A percentile compares a stretch with the other conserved stretches of the same genome.
Evolutionary conservation across 345 rosid species (phyloP).

Genomic region (Xanthoceras sorbifolium): DNA sequence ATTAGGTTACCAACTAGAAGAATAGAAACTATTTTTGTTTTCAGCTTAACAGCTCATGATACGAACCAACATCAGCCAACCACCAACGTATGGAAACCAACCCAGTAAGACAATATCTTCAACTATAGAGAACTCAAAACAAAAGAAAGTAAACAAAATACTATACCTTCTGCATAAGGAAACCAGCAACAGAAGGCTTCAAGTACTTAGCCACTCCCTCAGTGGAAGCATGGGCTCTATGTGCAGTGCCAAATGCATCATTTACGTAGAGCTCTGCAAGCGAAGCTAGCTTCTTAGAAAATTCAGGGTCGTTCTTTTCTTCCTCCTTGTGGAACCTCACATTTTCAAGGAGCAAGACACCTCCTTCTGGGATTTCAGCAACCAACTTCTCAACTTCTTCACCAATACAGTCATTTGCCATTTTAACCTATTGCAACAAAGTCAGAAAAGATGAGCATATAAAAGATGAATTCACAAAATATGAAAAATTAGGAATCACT

Average conservation of each 20-base stretch:
- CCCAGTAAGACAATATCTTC: neutral
- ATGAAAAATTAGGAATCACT: neutral
- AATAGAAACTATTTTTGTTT: too few species aligned
- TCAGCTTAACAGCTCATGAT: too few species aligned
- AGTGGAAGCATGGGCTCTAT: constrained; percentile 93
- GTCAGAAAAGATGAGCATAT: neutral
- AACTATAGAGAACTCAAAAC: neutral
- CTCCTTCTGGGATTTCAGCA: constrained; percentile 66
- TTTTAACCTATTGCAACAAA: constrained; percentile 56
- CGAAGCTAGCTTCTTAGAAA: constrained; percentile 92
- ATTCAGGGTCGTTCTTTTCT: constrained; percentile 94
- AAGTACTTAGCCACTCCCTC: constrained; percentile 86
- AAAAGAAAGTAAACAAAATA: neutral
- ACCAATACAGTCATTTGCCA: constrained; percentile 84
- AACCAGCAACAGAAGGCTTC: constrained; percentile 95
- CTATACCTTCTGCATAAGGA: constrained; percentile 87
- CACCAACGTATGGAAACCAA: neutral
- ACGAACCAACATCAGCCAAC: neutral
- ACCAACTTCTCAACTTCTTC: constrained; percentile 76
- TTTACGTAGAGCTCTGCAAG: constrained; percentile 83
- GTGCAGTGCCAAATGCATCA: constrained; percentile 95
- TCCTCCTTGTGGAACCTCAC: constrained; percentile 93
- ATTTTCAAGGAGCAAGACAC: constrained; percentile 84
- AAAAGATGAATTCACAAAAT: neutral
- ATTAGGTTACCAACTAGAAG: too few species aligned